Evolutionary conservation across 345 rosid genomes (phyloP).

Genomic region (Laguncularia racemosa): DNA sequence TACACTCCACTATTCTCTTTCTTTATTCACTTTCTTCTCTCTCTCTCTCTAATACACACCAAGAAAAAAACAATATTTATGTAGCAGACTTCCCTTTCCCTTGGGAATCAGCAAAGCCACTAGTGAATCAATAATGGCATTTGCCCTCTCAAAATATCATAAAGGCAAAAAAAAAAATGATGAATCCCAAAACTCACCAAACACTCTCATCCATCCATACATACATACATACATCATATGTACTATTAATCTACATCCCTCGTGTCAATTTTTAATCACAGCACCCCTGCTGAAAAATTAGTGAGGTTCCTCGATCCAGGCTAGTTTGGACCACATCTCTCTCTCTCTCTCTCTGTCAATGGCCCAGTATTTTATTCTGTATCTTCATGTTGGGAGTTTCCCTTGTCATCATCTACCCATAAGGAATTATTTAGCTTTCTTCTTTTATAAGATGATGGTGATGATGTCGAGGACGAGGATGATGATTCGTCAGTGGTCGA

Average conservation of each 20-base stretch:
- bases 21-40: constrained; percentile 6
- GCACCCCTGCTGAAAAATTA: constrained; percentile 29
- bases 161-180: constrained; percentile 15
- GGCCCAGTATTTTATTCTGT: background rate
- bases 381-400: constrained; percentile 26
- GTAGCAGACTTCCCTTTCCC: constrained; percentile 16
- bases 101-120: constrained; percentile 90
- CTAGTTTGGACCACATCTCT: constrained; percentile 20
- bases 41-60: background rate
- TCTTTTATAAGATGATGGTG: constrained; percentile 45
- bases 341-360: background rate
- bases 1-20: constrained; percentile 17
- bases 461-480: constrained; percentile 38
- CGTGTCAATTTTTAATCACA: constrained; percentile 23
- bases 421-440: constrained; percentile 57
- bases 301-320: constrained; percentile 26
- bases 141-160: constrained; percentile 33
- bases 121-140: constrained; percentile 30
- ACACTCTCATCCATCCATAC: constrained; percentile 23
- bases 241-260: constrained; percentile 29
- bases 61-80: constrained; percentile 5
- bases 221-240: constrained; percentile 15
- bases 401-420: constrained; percentile 64
- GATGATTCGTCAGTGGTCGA: constrained; percentile 34
- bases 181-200: constrained; percentile 22